phyloP scores from a whole-genome alignment of 2,329 filamentous ascomycete genomes.

The Paraphoma sp. region DNA sequence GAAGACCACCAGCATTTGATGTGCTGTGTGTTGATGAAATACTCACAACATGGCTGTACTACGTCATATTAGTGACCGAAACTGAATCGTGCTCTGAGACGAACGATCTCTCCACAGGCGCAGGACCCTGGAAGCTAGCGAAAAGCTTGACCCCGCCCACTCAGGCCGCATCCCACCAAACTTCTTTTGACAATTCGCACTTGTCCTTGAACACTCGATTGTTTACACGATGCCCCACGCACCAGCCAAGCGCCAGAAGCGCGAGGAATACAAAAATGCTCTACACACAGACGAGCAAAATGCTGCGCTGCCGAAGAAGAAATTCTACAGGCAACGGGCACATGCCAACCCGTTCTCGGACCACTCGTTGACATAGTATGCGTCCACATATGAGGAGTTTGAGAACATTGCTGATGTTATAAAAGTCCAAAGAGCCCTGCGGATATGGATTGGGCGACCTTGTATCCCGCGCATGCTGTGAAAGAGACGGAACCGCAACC shows the following conservation, averaged over 20 bases:
- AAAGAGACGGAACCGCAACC: constrained; percentile 20
- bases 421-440: constrained; percentile 76
- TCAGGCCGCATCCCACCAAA: constrained; percentile 16
- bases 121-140: constrained; percentile 29
- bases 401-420: constrained; percentile 18
- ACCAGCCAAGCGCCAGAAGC: constrained; percentile 52
- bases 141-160: constrained; percentile 42
- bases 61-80: constrained; percentile 20
- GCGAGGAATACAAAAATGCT: constrained; percentile 53
- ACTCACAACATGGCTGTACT: constrained; percentile 1
- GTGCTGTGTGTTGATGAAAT: constrained; percentile 13
- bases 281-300: constrained; percentile 47
- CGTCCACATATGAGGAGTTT: neutral
- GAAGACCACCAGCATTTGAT: constrained; percentile 22
- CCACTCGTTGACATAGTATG: constrained; percentile 84
- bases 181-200: constrained; percentile 5
- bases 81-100: constrained; percentile 7
- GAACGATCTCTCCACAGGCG: constrained; percentile 15
- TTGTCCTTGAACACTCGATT: neutral
- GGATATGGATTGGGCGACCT: constrained; percentile 88
- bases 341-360: constrained; percentile 99
- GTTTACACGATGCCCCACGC: constrained; percentile 40
- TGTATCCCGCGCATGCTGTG: constrained; percentile 75
- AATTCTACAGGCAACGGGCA: constrained; percentile 93
- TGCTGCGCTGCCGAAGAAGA: constrained; percentile 83